phyloP scores from a whole-genome alignment of 2,329 filamentous ascomycete species.

The Thielaviopsis ethacetica region DNA sequence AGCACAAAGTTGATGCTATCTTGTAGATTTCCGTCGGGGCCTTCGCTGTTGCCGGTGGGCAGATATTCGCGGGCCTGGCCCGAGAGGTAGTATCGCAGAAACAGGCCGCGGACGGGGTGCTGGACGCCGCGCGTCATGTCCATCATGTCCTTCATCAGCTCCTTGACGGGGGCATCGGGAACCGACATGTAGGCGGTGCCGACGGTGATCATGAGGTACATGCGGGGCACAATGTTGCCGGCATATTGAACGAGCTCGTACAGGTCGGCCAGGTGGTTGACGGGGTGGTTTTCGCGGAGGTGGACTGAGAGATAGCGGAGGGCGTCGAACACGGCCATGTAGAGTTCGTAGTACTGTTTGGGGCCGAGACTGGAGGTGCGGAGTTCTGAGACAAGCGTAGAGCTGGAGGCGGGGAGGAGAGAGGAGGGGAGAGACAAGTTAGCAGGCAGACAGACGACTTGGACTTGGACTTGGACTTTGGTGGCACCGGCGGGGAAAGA shows the following conservation, averaged over 20 bases:
- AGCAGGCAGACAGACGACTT: too few relatives aligned
- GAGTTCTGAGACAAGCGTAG: slow-evolving; percentile 93
- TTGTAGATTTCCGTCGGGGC: slow-evolving; percentile 86
- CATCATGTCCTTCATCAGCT: slow-evolving; percentile 99
- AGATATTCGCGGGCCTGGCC: slow-evolving; percentile 86
- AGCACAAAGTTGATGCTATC: slow-evolving; percentile 97
- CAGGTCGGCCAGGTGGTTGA: slow-evolving; percentile 93
- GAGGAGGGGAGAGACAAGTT: neutral
- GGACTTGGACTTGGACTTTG: too few relatives aligned
- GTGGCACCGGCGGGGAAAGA: too few relatives aligned
- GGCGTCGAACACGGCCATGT: slow-evolving; percentile 98
- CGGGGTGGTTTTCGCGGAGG: slow-evolving; percentile 89
- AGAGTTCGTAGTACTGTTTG: slow-evolving; percentile 98
- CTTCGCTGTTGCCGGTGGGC: slow-evolving; percentile 67
- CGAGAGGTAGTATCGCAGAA: slow-evolving; percentile 88
- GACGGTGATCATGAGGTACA: slow-evolving; percentile 98
- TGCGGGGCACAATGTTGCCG: slow-evolving; percentile 86
- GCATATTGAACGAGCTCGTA: slow-evolving; percentile 98
- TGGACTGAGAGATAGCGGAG: slow-evolving; percentile 91
- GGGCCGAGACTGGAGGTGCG: slow-evolving; percentile 94
- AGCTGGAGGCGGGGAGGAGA: slow-evolving; percentile 38
- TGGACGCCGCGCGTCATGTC: slow-evolving; percentile 98
- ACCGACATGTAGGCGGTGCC: slow-evolving; percentile 99
- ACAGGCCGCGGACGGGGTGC: slow-evolving; percentile 87
- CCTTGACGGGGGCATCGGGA: slow-evolving; percentile 93